phyloP scores from a whole-genome alignment of 495 filamentous ascomycete species.

The Pyrenula aspistea region DNA sequence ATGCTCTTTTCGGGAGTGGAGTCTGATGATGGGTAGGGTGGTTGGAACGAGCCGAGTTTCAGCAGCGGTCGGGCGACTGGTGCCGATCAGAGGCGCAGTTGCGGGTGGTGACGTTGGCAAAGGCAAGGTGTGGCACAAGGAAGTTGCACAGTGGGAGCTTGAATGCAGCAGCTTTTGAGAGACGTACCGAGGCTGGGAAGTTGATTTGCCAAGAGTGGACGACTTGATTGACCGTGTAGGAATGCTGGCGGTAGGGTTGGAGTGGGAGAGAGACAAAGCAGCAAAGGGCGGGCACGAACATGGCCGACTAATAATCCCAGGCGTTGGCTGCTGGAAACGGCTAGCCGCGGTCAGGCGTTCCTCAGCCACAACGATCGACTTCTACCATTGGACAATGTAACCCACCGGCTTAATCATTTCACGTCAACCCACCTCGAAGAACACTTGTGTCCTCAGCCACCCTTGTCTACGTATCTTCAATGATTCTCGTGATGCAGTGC shows the following conservation, averaged over 20 bases:
- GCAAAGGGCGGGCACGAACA: neutral
- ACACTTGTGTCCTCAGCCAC: neutral
- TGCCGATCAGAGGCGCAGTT: neutral
- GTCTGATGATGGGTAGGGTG: neutral
- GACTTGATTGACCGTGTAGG: neutral
- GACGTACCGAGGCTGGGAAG: neutral
- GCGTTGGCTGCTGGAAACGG: neutral
- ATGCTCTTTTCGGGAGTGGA: neutral
- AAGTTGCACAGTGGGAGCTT: neutral
- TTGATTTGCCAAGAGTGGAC: neutral
- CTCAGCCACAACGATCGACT: neutral
- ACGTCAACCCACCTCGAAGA: too few relatives aligned
- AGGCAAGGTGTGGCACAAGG: neutral
- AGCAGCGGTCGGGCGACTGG: neutral
- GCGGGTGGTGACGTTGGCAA: neutral
- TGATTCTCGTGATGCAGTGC: too few relatives aligned
- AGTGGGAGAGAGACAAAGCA: neutral
- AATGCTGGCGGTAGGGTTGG: neutral
- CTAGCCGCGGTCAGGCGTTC: neutral
- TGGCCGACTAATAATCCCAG: neutral
- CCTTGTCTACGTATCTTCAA: neutral
- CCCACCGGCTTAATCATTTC: too few relatives aligned
- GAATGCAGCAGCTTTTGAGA: neutral
- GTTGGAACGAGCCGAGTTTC: constrained; percentile 1
- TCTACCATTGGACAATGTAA: too few relatives aligned